Percentiles rank a stretch among this genome's conserved stretches.
These are phyloP conservation scores for Yamadazyma kanchanaburiensis DNA, from an alignment of 1,139 yeast genomes.

Conservation along the genomic window DNA sequence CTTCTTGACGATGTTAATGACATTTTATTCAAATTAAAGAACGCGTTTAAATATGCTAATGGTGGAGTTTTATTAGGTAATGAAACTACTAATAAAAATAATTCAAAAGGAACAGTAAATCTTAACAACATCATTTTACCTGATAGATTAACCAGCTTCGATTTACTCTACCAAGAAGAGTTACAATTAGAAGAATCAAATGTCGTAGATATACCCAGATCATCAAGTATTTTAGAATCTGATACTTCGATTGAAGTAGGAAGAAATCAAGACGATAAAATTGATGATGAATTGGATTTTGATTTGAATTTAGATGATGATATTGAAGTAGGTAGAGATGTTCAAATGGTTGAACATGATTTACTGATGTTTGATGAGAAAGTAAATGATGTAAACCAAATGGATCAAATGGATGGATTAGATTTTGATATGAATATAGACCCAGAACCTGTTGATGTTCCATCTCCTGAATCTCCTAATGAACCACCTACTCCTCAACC, in stretches of 20 bases:
- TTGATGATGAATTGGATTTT: constrained; percentile 56
- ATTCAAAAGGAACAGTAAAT: constrained; percentile 46
- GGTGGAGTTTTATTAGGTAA: constrained; percentile 34
- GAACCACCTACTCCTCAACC: constrained; percentile 16
- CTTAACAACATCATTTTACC: constrained; percentile 59
- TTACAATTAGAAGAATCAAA: constrained; percentile 50
- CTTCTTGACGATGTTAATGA: constrained; percentile 83
- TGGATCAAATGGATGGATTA: no score
- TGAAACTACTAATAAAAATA: constrained; percentile 37
- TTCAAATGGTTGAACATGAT: constrained; percentile 22
- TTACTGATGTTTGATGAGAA: constrained; percentile 25
- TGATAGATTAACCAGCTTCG: constrained; percentile 79
- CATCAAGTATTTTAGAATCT: constrained; percentile 12
- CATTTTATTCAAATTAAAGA: constrained; percentile 68
- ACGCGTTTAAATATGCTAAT: constrained; percentile 56
- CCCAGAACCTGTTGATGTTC: constrained; percentile 19
- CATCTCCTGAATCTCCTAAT: constrained; percentile 12
- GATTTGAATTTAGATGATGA: constrained; percentile 28
- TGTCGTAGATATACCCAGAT: neutral
- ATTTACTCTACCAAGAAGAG: constrained; percentile 65
- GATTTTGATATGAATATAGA: constrained; percentile 31
- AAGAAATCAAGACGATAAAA: constrained; percentile 23
- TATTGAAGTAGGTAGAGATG: constrained; percentile 50
- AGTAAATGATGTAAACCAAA: no score
- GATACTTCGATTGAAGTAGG: constrained; percentile 63